Conservation (phyloP, 495 filamentous ascomycete genomes). For the Beverwykella pulmonaria region DNA sequence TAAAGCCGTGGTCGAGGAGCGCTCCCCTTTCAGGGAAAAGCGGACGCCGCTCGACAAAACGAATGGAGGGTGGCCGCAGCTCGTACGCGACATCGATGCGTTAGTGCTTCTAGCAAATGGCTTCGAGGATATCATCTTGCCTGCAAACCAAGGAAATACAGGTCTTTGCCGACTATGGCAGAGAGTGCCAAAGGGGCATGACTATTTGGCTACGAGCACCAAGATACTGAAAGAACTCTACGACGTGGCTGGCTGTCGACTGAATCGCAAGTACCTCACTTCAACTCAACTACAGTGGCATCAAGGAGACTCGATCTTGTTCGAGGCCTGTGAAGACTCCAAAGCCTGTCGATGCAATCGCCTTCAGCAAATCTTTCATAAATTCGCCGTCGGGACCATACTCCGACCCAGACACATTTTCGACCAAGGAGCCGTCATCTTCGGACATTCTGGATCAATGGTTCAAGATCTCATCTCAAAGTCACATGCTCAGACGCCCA, state of each 20-base stretch:
- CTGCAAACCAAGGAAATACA: neutral
- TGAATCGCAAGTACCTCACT: constrained; percentile 23
- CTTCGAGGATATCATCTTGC: constrained; percentile 37
- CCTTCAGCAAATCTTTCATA: constrained; percentile 23
- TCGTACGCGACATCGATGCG: constrained; percentile 36
- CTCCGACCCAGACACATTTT: constrained; percentile 4
- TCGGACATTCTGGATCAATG: constrained; percentile 23
- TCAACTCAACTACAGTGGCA: constrained; percentile 36
- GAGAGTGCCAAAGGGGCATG: constrained; percentile 31
- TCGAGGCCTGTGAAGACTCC: constrained; percentile 27
- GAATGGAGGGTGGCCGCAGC: constrained; percentile 34
- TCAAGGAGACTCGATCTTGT: constrained; percentile 29
- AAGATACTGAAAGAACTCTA: constrained; percentile 32
- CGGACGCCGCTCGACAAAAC: constrained; percentile 19
- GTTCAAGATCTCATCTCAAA: neutral
- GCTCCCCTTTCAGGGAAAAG: constrained; percentile 21
- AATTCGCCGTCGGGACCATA: constrained; percentile 14
- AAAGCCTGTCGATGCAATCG: constrained; percentile 11
- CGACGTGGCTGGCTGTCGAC: constrained; percentile 30
- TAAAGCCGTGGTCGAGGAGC: constrained; percentile 33
- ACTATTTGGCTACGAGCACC: constrained; percentile 33
- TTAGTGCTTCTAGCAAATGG: constrained; percentile 38
- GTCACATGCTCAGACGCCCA: neutral
- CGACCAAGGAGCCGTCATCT: constrained; percentile 27
- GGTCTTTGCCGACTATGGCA: constrained; percentile 30